A percentile compares a stretch with the other conserved stretches of the same genome.
Evolutionary conservation across 75 land plant genomes (phyloP).

Genomic region (Chamaecyparis obtusa): DNA sequence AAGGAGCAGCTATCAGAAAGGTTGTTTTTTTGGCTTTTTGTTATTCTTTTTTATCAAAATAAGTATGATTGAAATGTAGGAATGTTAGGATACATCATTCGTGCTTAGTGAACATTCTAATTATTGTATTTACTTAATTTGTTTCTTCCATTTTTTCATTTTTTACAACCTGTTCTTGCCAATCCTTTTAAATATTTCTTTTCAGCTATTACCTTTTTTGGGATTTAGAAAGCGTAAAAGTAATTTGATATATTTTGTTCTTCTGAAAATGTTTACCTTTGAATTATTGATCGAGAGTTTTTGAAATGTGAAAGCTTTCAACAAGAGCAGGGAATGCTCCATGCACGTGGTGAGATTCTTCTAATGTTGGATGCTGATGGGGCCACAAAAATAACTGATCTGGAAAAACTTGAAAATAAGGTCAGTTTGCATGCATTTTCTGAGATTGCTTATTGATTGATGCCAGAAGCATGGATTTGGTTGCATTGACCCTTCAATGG

Average conservation of each 20-base stretch:
- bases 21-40: conserved; percentile 32
- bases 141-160: not conserved
- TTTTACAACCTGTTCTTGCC: not conserved
- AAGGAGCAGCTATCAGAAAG: conserved; percentile 96
- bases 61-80: not conserved
- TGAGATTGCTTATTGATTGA: not conserved
- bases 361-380: conserved; percentile 99
- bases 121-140: not conserved
- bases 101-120: not conserved
- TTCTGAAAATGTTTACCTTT: not conserved
- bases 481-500: not conserved
- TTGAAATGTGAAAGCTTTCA: conserved; percentile 18
- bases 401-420: conserved; percentile 91
- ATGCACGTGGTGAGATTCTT: conserved; percentile 91
- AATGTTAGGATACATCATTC: not conserved
- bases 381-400: conserved; percentile 85
- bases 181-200: not conserved
- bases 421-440: conserved; percentile 28
- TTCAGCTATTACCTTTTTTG: not conserved
- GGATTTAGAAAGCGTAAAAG: not conserved
- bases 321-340: conserved; percentile 83
- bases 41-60: not conserved
- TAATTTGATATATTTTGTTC: not conserved
- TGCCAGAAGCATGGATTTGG: not conserved
- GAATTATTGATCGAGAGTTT: conserved; percentile 12